phyloP scores from a whole-genome alignment of 306 rosid species.

The Ammopiptanthus mongolicus region DNA sequence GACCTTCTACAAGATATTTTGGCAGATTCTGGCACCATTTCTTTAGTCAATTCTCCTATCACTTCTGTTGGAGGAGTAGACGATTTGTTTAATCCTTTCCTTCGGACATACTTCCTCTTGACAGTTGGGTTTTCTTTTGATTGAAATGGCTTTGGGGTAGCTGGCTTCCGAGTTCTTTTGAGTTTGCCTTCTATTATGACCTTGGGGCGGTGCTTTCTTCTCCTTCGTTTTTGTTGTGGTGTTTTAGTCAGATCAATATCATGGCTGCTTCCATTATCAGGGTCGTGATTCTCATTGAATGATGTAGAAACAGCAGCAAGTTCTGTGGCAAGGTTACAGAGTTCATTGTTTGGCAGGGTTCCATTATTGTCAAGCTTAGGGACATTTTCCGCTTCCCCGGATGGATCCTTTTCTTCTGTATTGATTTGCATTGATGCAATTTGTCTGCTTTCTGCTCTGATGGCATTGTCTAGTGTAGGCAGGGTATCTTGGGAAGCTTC shows the following conservation, averaged over 20 bases:
- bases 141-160: slow-evolving; percentile 37
- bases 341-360: slow-evolving; percentile 27
- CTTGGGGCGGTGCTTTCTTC: slow-evolving; percentile 81
- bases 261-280: slow-evolving; percentile 27
- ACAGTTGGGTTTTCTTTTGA: slow-evolving; percentile 36
- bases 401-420: slow-evolving; percentile 22
- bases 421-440: slow-evolving; percentile 15
- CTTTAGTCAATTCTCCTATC: slow-evolving; percentile 19
- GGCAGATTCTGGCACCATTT: slow-evolving; percentile 12
- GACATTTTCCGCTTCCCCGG: slow-evolving; percentile 22
- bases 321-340: slow-evolving; percentile 18
- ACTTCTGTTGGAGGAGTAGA: slow-evolving; percentile 30
- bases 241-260: slow-evolving; percentile 31
- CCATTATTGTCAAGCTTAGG: slow-evolving; percentile 22
- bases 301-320: slow-evolving; percentile 30
- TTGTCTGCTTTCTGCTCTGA: slow-evolving; percentile 16
- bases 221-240: slow-evolving; percentile 48
- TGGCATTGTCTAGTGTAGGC: slow-evolving; percentile 37
- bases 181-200: slow-evolving; percentile 73
- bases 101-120: slow-evolving; percentile 64
- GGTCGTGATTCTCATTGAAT: slow-evolving; percentile 34
- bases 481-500: slow-evolving; percentile 32
- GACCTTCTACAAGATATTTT: slow-evolving; percentile 47
- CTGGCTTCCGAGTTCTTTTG: slow-evolving; percentile 39
- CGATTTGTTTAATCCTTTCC: slow-evolving; percentile 29